These are phyloP conservation scores for Trichoderma breve DNA, from an alignment of 2,329 filamentous ascomycete species.

Conservation along the genomic window DNA sequence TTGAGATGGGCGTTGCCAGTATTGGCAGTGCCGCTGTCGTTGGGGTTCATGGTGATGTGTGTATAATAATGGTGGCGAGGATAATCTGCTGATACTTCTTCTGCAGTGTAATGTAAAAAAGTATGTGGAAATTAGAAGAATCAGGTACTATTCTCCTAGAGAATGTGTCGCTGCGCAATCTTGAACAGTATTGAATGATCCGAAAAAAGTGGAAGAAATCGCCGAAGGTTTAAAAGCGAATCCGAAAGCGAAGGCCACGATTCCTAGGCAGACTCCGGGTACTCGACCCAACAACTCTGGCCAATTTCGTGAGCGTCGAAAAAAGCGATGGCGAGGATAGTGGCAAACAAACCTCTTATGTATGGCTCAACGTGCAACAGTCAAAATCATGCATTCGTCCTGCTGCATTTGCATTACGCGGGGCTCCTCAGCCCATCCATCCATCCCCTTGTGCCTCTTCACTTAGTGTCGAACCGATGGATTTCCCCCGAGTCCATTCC, in stretches of 20 bases:
- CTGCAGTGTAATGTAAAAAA: not conserved
- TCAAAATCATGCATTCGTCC: not conserved
- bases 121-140: not conserved
- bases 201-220: not conserved
- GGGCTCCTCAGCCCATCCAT: not conserved
- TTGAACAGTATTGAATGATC: not conserved
- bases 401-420: not conserved
- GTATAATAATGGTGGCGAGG: not conserved
- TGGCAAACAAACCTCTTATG: not conserved
- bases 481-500: not conserved
- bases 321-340: not conserved
- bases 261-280: conserved; percentile 5
- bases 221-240: not conserved
- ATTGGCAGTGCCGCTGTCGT: not conserved
- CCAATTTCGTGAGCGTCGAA: not conserved
- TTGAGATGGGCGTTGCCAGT: conserved; percentile 19
- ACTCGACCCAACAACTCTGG: not conserved
- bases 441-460: not conserved
- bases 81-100: not conserved
- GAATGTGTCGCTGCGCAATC: not conserved
- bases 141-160: not conserved
- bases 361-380: not conserved
- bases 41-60: conserved; percentile 20
- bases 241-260: not conserved
- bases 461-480: not conserved